phyloP scores from a whole-genome alignment of 2,329 filamentous ascomycete species.

The Penicillium sumatraense region DNA sequence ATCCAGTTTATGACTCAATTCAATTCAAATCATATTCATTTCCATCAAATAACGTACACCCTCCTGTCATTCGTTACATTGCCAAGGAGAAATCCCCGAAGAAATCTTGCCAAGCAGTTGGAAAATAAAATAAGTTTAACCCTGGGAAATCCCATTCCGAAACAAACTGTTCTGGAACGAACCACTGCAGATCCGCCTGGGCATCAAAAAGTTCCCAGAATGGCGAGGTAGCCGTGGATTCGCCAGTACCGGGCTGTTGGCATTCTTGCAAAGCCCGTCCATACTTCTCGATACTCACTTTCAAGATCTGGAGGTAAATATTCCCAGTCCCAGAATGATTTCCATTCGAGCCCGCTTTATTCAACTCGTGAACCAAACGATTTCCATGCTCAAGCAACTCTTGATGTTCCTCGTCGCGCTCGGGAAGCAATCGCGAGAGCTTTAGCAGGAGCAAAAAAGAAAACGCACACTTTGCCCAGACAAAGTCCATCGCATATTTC shows the following conservation, averaged over 20 bases:
- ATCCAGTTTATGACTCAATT: not conserved
- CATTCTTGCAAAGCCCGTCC: conserved; percentile 50
- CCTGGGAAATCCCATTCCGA: conserved; percentile 65
- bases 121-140: conserved; percentile 56
- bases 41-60: not conserved
- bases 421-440: conserved; percentile 55
- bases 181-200: conserved; percentile 57
- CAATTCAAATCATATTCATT: not conserved
- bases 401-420: conserved; percentile 44
- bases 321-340: conserved; percentile 48
- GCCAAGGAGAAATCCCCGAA: conserved; percentile 50
- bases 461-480: conserved; percentile 63
- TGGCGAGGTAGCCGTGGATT: conserved; percentile 24
- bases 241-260: conserved; percentile 20
- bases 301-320: conserved; percentile 56
- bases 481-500: conserved; percentile 61
- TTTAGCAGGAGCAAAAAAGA: conserved; percentile 61
- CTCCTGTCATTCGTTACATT: conserved; percentile 16
- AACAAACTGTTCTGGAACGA: conserved; percentile 60
- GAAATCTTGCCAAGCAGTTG: conserved; percentile 53
- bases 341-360: conserved; percentile 33
- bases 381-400: conserved; percentile 51
- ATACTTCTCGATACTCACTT: conserved; percentile 57
- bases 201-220: conserved; percentile 43
- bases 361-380: conserved; percentile 49